These are phyloP conservation scores for Metarhizium guizhouense DNA, from an alignment of 2,329 filamentous ascomycete species.

Conservation along the genomic window DNA sequence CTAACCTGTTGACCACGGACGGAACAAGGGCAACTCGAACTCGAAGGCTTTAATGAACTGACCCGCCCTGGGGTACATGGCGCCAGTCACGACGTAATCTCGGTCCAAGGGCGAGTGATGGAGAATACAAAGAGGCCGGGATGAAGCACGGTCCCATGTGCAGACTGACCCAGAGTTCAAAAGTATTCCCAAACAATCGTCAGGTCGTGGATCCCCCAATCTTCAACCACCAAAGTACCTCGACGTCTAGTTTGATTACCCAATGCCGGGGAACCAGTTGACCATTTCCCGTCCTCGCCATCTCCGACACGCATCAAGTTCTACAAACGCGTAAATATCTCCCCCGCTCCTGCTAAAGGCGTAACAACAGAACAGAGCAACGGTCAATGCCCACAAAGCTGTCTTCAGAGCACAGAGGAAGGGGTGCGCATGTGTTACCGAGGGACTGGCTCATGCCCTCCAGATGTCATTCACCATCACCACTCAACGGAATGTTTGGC, in stretches of 20 bases:
- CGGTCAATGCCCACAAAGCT: too few relatives aligned
- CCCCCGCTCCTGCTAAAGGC: too few relatives aligned
- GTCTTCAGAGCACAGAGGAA: too few relatives aligned
- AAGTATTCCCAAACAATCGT: neutral
- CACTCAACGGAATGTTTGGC: neutral
- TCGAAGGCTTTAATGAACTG: conserved; percentile 6
- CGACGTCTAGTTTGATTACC: neutral
- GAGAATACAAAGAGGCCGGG: neutral
- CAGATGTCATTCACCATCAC: neutral
- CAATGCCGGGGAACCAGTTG: neutral
- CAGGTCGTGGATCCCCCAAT: neutral
- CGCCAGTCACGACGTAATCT: neutral
- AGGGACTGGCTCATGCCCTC: too few relatives aligned
- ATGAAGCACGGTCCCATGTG: neutral
- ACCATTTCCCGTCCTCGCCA: too few relatives aligned
- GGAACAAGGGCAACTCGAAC: neutral
- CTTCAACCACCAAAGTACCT: neutral
- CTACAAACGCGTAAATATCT: too few relatives aligned
- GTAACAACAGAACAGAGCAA: too few relatives aligned
- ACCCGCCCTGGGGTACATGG: conserved; percentile 3
- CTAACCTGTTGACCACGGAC: neutral
- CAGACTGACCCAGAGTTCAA: too few relatives aligned
- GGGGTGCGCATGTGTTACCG: too few relatives aligned
- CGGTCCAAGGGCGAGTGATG: neutral
- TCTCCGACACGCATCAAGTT: too few relatives aligned